Evolutionary conservation across 768 basidiomycete species (phyloP), one percentile per base, ranked within the genome.

Genomic region (Pseudohyphozyma bogoriensis): DNA sequence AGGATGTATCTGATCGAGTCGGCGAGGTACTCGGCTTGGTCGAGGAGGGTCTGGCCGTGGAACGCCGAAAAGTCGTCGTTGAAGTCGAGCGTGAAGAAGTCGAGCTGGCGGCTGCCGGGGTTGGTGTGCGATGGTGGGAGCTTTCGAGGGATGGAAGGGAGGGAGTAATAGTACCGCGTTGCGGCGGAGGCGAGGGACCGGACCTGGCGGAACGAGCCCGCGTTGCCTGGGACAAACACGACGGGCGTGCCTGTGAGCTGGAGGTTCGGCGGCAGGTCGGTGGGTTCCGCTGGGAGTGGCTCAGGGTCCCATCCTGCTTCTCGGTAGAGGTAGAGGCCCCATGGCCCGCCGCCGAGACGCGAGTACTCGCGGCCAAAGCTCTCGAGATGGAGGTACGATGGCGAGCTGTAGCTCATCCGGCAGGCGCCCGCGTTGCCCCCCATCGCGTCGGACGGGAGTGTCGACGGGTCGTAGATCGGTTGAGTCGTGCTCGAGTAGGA

Each of bases 51-150:
- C 0, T 85, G 80, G 0, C 89, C 89, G 74, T 96, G 89, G 68
- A 97, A 87, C 0, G 95, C 95, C 12, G 90, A 91, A 36, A 96
- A 81, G 69, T 96, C 95, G 74, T 96, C 95, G 70, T 96, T 95
- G 77, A 90, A 92, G 71, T 97, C 92, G 69, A 89, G 90, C 22
- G 93, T 80, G 71, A 85, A 99, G 69, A 96, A 82, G 73, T 97
- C 93, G 4, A 95, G 73, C 83, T 78, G 59, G 79, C 81, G 47
- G 80, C 63, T 1, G 59, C 69, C 31, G 78, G 74, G 39, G 77
- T 67, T n/a, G 81, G 4, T 75, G 70, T 7, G 84, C 12, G 31
- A 78, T 40, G 82, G 72, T 26, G 77, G 57, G 45, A 33, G 72
- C 61, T 79, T 26, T 42, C 35, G 35, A 28, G 50, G 62, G 8